Base-by-base conservation (phyloP, 23 red algal species). In the Cyanidium caldarium region DNA sequence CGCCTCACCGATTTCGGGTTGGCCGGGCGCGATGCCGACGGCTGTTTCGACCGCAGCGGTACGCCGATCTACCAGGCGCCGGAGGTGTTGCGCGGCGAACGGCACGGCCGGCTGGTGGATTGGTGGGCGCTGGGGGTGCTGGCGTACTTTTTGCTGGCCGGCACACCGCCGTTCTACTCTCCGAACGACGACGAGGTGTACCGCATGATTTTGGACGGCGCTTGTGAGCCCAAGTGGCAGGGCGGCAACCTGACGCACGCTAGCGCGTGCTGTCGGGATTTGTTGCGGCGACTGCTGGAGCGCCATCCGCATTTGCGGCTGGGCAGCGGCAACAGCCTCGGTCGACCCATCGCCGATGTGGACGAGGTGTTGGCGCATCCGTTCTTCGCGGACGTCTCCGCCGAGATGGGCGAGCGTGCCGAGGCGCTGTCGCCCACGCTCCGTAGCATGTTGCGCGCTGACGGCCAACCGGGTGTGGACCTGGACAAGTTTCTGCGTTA, bases 1-100 rank as follows among this genome's bases (percentile, higher is more conserved):
- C 78, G 92, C 33, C 77, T 98, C 34, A 89, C 92, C 2, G 92
- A 98, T 70, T 98, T 98, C 81, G 92, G 92, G 26, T 71, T 98
- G 38, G 86, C 87, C 15, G 87, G 87, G 39, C 73, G 75, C 33
- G 79, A 82, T 65, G 65, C 56, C 20, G 75, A 77, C 31, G 79
- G 74, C 46, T 79, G 80, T 28, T 84, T 57, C 34, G 83, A 87
- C 46, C 76, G 86, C 31, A 81, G 78, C 2, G 90, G 90, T n/a
- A 95, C 90, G 34, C 80, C 84, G 33, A 82, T 88, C 42, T 95
- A 95, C 71, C 83, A 88, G 65, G 83, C 84, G 33, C 90, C 90
- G 3, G 90, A 98, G 73, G 87, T 98, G 66, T 56, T 98, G n/a
- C 65, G 57, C 17, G 84, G 84, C 12, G 77, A 88, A 41, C 83